Evolutionary conservation across 1,284 basidiomycete genomes (phyloP), one percentile per base, ranked within the genome.

Genomic region (Xerocomus amazonicus): DNA sequence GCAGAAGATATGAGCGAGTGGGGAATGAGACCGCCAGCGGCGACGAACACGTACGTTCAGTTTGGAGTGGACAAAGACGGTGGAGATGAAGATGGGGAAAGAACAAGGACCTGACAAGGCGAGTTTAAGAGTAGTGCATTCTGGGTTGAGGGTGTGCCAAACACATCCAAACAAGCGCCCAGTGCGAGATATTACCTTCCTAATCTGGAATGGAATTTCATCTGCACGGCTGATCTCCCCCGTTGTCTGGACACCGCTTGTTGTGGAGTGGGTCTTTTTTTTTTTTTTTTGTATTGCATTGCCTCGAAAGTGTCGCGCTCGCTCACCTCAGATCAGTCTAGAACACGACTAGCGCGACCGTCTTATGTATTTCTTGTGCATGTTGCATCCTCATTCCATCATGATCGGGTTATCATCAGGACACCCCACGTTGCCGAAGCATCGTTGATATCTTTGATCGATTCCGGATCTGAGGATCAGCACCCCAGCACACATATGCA

Each of bases 91-190:
- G 64, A 67, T 64, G 67, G 57, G 54, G 51, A 56, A 44, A 28
- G 56, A 50, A 49, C 48, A 45, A 51, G 17, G 2, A 4, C 17
- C n/a, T 5, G 46, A 45, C 26, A 6, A 29, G 28, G 41, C 6
- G 42, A 42, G 55, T 59, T 69, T 66, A 66, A 70, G n/a, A n/a
- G 66, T 66, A 66, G 55, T 51, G 36, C 14, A 43, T 47, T 48
- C 48, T 60, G 64, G 64, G 64, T 54, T 54, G 45, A 66, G 67
- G 64, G 66, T 50, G 17, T 9, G 13, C 53, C 64, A 66, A 70
- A 70, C 32, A 70, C 45, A 14, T 26, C 36, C 62, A 66, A 69
- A 66, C 6, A 49, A 37, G 46, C 48, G 49, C 51, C 42, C 26
- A 41, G 34, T n/a, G 19, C 14, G 17, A 23, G 35, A 19, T 46